Evolutionary conservation across 768 basidiomycete species (phyloP).

Genomic region (Tubosaeta brunneosetosa): DNA sequence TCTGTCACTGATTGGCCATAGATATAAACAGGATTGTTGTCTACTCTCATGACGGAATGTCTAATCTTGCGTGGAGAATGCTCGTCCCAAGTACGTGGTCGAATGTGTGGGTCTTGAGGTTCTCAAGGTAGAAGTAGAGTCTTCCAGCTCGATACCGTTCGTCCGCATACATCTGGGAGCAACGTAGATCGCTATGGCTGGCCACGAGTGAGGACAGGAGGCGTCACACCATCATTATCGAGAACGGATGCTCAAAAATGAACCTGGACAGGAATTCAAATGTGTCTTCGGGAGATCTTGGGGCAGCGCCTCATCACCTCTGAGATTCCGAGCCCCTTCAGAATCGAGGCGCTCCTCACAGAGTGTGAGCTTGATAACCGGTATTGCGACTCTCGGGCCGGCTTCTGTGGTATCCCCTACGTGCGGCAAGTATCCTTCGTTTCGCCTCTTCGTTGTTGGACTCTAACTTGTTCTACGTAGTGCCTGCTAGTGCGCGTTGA

Average conservation of each 20-base stretch:
- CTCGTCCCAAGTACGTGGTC: slow-evolving; percentile 93
- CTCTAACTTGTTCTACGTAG: slow-evolving; percentile 44
- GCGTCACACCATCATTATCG: slow-evolving; percentile 91
- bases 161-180: slow-evolving; percentile 74
- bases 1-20: slow-evolving; percentile 20
- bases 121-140: slow-evolving; percentile 89
- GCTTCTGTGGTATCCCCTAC: slow-evolving; percentile 98
- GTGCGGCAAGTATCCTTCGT: slow-evolving; percentile 49
- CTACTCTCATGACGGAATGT: not conserved
- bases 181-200: slow-evolving; percentile 96
- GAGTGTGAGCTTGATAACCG: slow-evolving; percentile 88
- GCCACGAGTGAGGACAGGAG: slow-evolving; percentile 82
- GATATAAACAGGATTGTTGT: slow-evolving; percentile 36
- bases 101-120: slow-evolving; percentile 88
- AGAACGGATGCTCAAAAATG: slow-evolving; percentile 95
- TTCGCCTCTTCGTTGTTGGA: not conserved
- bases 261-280: slow-evolving; percentile 88
- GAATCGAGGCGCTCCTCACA: slow-evolving; percentile 73
- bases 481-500: slow-evolving; percentile 90
- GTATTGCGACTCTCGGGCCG: slow-evolving; percentile 81
- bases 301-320: slow-evolving; percentile 93
- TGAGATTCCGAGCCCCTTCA: slow-evolving; percentile 53
- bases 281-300: slow-evolving; percentile 84
- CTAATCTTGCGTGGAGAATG: slow-evolving; percentile 48
- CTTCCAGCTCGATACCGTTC: slow-evolving; percentile 69